Percentiles rank a stretch among this genome's conserved stretches.
Evolutionary conservation across 2,329 filamentous ascomycete species (phyloP).

Genomic region (Escovopsis weberi): DNA sequence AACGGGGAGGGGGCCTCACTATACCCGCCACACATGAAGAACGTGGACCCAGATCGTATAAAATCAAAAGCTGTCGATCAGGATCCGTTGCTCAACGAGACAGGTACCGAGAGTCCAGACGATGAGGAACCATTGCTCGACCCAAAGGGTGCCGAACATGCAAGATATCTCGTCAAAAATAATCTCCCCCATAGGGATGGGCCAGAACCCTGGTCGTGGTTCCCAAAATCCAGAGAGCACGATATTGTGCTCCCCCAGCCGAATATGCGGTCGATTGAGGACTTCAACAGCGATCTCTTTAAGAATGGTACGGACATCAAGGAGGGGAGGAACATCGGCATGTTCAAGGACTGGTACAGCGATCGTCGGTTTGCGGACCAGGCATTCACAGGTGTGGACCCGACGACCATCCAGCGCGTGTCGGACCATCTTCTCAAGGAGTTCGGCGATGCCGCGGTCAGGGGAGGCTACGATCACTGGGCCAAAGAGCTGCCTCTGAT

Average conservation of each 20-base stretch:
- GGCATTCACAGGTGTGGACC: conserved; percentile 28
- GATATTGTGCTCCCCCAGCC: background rate
- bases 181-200: no score
- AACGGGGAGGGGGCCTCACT: no score
- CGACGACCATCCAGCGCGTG: conserved; percentile 28
- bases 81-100: no score
- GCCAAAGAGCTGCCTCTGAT: conserved; percentile 14
- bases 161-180: no score
- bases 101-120: no score
- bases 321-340: conserved; percentile 18
- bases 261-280: conserved; percentile 15
- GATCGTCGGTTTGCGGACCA: conserved; percentile 31
- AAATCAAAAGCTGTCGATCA: no score
- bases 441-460: conserved; percentile 20
- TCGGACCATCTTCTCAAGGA: conserved; percentile 17
- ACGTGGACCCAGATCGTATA: no score
- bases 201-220: no score
- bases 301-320: conserved; percentile 22
- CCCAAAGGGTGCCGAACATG: no score
- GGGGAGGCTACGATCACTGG: conserved; percentile 18
- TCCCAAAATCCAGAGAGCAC: no score
- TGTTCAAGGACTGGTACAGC: conserved; percentile 26
- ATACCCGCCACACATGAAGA: no score
- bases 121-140: no score
- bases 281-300: conserved; percentile 21